A percentile compares a stretch with the other conserved stretches of the same genome.
Evolutionary conservation across 148 eudicot genomes (phyloP).

Genomic region (Cornus suecica): DNA sequence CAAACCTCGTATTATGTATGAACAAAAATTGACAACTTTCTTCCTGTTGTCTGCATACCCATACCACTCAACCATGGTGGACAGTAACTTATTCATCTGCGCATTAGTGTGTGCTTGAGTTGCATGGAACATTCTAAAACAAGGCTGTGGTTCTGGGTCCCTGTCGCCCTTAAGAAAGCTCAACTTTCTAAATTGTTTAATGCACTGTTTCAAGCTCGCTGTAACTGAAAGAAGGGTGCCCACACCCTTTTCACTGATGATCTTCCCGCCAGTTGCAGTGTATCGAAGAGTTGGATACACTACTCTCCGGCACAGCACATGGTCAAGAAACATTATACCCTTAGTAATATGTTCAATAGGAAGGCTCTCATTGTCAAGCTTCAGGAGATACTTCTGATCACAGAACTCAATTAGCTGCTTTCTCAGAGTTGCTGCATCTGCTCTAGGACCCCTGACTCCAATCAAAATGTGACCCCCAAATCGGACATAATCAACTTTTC

Average conservation of each 20-base stretch:
- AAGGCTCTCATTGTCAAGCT: slow-evolving; percentile 83
- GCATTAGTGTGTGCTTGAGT: slow-evolving; percentile 91
- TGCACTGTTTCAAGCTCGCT: slow-evolving; percentile 89
- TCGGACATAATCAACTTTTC: slow-evolving; percentile 83
- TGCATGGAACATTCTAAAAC: slow-evolving; percentile 96
- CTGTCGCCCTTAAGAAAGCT: slow-evolving; percentile 81
- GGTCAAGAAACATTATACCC: slow-evolving; percentile 94
- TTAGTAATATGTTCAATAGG: slow-evolving; percentile 97
- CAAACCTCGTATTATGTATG: slow-evolving; percentile 84
- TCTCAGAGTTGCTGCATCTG: slow-evolving; percentile 86
- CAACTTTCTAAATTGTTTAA: slow-evolving; percentile 77
- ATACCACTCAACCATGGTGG: slow-evolving; percentile 91
- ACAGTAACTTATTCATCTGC: slow-evolving; percentile 90
- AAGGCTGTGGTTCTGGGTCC: slow-evolving; percentile 97
- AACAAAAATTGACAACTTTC: slow-evolving; percentile 87
- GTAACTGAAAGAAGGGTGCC: slow-evolving; percentile 93
- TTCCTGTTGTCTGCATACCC: slow-evolving; percentile 86
- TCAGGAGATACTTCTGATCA: slow-evolving; percentile 75
- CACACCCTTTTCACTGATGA: slow-evolving; percentile 94
- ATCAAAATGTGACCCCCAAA: slow-evolving; percentile 87
- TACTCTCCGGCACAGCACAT: slow-evolving; percentile 83
- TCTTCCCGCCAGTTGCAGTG: slow-evolving; percentile 94
- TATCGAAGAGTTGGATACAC: slow-evolving; percentile 93
- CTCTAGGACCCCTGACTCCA: slow-evolving; percentile 92
- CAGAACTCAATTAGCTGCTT: slow-evolving; percentile 86